Conservation (phyloP, 2,329 filamentous ascomycete species). For the Purpureocillium takamizusanense region DNA sequence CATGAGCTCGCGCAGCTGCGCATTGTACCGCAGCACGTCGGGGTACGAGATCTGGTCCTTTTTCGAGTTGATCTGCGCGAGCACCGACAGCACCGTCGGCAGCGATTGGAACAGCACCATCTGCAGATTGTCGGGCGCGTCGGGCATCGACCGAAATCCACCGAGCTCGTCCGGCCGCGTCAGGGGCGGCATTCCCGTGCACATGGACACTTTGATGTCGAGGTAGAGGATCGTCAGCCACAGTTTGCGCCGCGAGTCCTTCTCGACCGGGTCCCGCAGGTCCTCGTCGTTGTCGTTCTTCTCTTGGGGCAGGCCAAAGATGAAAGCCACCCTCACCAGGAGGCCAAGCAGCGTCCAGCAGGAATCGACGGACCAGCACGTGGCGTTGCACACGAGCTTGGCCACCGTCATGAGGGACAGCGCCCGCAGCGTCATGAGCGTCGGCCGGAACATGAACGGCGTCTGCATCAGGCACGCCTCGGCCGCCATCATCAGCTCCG, state of each 20-base stretch:
- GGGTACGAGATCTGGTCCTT: constrained; percentile 20
- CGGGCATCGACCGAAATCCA: constrained; percentile 13
- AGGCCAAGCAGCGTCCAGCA: constrained; percentile 24
- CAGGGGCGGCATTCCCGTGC: constrained; percentile 24
- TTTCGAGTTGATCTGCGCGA: constrained; percentile 22
- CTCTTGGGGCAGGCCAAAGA: constrained; percentile 24
- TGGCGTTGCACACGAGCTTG: constrained; percentile 26
- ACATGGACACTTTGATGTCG: constrained; percentile 25
- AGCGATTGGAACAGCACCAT: constrained; percentile 21
- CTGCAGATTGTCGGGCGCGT: constrained; percentile 20
- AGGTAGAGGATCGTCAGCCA: constrained; percentile 27
- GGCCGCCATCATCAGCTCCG: constrained; percentile 25
- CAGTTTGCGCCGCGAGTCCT: constrained; percentile 18
- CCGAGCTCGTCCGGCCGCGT: constrained; percentile 21
- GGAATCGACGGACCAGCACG: constrained; percentile 26
- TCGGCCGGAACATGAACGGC: constrained; percentile 27
- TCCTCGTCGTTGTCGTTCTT: constrained; percentile 14
- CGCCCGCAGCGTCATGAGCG: constrained; percentile 19
- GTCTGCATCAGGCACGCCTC: constrained; percentile 28
- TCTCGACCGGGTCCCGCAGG: constrained; percentile 14
- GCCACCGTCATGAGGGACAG: constrained; percentile 24
- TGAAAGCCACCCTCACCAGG: constrained; percentile 23
- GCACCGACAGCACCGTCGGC: constrained; percentile 19
- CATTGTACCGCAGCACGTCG: constrained; percentile 22
- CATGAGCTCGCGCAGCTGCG: constrained; percentile 22